Evolutionary conservation across 495 filamentous ascomycete species (phyloP).

Genomic region (Neurospora sp.): DNA sequence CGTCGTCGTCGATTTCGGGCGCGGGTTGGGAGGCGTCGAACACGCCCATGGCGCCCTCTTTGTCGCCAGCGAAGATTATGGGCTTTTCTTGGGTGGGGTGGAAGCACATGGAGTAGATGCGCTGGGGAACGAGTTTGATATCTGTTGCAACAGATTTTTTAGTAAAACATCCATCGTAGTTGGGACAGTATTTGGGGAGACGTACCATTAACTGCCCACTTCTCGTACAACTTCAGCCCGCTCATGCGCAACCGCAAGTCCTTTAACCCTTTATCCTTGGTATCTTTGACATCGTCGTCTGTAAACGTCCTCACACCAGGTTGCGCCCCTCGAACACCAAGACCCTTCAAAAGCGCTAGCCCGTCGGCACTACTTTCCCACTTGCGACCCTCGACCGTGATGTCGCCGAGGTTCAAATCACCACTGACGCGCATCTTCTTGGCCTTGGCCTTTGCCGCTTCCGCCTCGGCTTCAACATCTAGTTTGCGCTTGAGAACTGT

Average conservation of each 20-base stretch:
- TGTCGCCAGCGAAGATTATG: conserved; percentile 91
- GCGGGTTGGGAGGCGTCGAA: conserved; percentile 75
- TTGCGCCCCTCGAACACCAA: conserved; percentile 51
- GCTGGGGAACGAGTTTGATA: conserved; percentile 87
- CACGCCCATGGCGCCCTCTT: conserved; percentile 87
- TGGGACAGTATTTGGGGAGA: neutral
- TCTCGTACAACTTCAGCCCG: conserved; percentile 67
- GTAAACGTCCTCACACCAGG: conserved; percentile 76
- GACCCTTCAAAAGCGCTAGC: conserved; percentile 33
- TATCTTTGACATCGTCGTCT: conserved; percentile 68
- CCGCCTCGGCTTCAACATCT: conserved; percentile 57
- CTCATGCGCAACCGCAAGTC: conserved; percentile 72
- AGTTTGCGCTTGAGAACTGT: conserved; percentile 70
- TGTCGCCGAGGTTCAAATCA: conserved; percentile 63
- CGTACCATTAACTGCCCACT: conserved; percentile 66
- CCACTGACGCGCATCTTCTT: conserved; percentile 66
- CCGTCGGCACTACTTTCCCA: conserved; percentile 32
- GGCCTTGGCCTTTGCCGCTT: conserved; percentile 49
- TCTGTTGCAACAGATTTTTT: conserved; percentile 38
- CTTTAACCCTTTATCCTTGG: conserved; percentile 66
- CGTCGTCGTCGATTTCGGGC: conserved; percentile 40
- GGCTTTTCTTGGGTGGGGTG: conserved; percentile 80
- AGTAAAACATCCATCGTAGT: neutral
- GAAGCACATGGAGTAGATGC: conserved; percentile 80
- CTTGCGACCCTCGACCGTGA: conserved; percentile 68